Evolutionary conservation across 2,329 filamentous ascomycete species (phyloP).

Genomic region (Claviceps pusilla): DNA sequence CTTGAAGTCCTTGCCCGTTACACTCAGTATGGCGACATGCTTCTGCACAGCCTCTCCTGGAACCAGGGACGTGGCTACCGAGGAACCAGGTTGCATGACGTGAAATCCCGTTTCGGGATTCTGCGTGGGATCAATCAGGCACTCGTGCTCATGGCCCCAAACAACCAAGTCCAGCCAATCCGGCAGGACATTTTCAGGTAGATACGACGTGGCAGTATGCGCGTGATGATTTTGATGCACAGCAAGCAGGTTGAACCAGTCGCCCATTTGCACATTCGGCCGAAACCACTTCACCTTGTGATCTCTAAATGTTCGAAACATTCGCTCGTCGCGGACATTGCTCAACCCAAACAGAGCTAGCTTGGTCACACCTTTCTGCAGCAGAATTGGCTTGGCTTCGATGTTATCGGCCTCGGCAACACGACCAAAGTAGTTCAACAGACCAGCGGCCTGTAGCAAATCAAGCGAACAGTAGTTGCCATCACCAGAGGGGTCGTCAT

Average conservation of each 20-base stretch:
- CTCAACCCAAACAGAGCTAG: slow-evolving; percentile 86
- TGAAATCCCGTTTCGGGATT: slow-evolving; percentile 85
- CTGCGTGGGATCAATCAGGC: slow-evolving; percentile 65
- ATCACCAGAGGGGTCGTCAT: slow-evolving; percentile 95
- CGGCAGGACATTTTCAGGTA: slow-evolving; percentile 85
- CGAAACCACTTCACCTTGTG: slow-evolving; percentile 88
- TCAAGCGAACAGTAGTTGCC: slow-evolving; percentile 85
- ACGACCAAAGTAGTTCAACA: slow-evolving; percentile 92
- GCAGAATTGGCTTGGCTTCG: slow-evolving; percentile 72
- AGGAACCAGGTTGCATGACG: slow-evolving; percentile 95
- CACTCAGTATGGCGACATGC: slow-evolving; percentile 70
- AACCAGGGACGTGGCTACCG: slow-evolving; percentile 82
- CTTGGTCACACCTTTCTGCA: slow-evolving; percentile 89
- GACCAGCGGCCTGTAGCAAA: slow-evolving; percentile 73
- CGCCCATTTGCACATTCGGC: slow-evolving; percentile 59
- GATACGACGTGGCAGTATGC: slow-evolving; percentile 80
- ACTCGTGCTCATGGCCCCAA: slow-evolving; percentile 98
- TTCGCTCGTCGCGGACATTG: slow-evolving; percentile 87
- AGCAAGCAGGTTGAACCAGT: slow-evolving; percentile 93
- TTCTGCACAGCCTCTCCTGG: slow-evolving; percentile 83
- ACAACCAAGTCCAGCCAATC: slow-evolving; percentile 82
- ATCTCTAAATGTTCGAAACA: slow-evolving; percentile 87
- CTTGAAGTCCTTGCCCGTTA: slow-evolving; percentile 71
- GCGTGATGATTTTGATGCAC: slow-evolving; percentile 95
- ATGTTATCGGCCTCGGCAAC: slow-evolving; percentile 90